phyloP scores from a whole-genome alignment of 208 protist genomes.

The Herpetomonas tarakana region DNA sequence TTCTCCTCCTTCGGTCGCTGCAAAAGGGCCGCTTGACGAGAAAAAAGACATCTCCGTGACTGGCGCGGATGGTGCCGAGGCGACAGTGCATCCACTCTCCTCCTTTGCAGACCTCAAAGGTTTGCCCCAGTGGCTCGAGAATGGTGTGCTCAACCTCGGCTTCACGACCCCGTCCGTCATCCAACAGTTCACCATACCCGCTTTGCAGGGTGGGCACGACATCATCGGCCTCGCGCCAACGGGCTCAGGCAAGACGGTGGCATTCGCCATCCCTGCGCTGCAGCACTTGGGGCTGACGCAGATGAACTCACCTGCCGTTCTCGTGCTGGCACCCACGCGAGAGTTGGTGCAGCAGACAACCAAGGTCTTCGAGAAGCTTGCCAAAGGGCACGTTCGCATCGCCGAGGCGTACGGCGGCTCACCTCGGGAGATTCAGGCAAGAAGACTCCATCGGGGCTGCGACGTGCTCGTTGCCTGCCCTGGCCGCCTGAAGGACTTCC shows the following conservation, averaged over 20 bases:
- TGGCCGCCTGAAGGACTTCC: constrained; percentile 96
- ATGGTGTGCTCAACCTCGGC: constrained; percentile 44
- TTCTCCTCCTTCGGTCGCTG: no score
- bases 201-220: constrained; percentile 88
- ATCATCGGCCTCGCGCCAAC: constrained; percentile 97
- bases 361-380: constrained; percentile 88
- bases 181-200: constrained; percentile 85
- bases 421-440: constrained; percentile 56
- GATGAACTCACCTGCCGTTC: constrained; percentile 69
- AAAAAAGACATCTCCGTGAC: constrained; percentile 35
- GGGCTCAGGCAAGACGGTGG: constrained; percentile 98
- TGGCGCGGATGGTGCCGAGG: constrained; percentile 33
- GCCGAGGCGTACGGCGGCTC: constrained; percentile 82
- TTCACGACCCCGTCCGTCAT: constrained; percentile 83
- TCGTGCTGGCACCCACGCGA: constrained; percentile 98
- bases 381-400: constrained; percentile 46
- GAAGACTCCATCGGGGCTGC: constrained; percentile 63
- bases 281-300: constrained; percentile 41
- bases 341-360: constrained; percentile 99
- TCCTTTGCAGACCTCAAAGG: constrained; percentile 53
- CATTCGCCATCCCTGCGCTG: constrained; percentile 97
- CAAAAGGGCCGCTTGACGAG: neutral
- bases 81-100: constrained; percentile 56
- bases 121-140: constrained; percentile 55
- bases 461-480: constrained; percentile 98